Percentiles rank a stretch among this genome's conserved stretches.
Conservation (phyloP, 2,329 filamentous ascomycete genomes). For the Periconia macrospinosa region DNA sequence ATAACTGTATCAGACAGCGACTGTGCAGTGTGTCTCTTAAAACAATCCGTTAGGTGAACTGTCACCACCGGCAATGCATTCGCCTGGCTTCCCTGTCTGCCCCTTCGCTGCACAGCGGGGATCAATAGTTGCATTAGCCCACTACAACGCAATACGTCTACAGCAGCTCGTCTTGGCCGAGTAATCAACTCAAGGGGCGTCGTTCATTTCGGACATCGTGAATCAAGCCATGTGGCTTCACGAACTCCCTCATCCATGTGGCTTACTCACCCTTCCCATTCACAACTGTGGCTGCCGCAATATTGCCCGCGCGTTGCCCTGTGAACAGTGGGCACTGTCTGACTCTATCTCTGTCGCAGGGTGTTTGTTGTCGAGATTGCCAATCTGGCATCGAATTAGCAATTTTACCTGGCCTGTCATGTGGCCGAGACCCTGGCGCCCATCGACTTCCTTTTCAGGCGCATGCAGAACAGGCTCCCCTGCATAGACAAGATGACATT, state of each 20-base stretch:
- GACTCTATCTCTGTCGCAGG: background rate
- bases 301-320: background rate
- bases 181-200: background rate
- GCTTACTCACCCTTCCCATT: background rate
- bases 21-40: background rate
- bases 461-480: background rate
- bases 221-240: slow-evolving; percentile 6
- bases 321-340: background rate
- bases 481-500: background rate
- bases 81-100: no score
- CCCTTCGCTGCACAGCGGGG: background rate
- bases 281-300: background rate
- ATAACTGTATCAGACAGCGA: background rate
- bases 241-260: background rate
- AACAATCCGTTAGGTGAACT: background rate
- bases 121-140: background rate
- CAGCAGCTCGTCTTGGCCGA: background rate
- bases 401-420: slow-evolving; percentile 3
- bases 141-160: background rate
- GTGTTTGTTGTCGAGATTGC: slow-evolving; percentile 8
- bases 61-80: background rate
- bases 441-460: background rate
- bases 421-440: background rate
- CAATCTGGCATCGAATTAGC: slow-evolving; percentile 8
- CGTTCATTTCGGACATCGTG: slow-evolving; percentile 3